A percentile compares a stretch with the other conserved stretches of the same genome.
phyloP scores from a whole-genome alignment of 345 rosid species.

The Aquilaria yunnanensis region DNA sequence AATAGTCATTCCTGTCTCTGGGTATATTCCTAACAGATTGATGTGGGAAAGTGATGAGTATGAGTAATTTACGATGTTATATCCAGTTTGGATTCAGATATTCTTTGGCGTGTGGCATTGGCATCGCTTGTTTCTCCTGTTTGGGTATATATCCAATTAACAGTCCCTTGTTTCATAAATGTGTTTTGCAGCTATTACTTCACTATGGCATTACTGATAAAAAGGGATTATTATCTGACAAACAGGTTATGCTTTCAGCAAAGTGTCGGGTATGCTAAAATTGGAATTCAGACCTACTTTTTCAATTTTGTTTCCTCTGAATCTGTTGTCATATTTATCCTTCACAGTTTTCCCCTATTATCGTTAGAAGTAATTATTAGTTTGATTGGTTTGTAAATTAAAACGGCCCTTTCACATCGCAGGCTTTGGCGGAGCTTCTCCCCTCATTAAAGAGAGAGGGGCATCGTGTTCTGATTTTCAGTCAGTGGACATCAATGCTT shows the following conservation, averaged over 20 bases:
- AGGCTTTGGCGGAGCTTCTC: slow-evolving; percentile 82
- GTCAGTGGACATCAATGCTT: slow-evolving; percentile 99
- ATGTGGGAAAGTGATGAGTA: no score
- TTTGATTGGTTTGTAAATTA: background rate
- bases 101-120: no score
- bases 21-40: no score
- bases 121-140: no score
- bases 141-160: no score
- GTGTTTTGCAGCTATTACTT: slow-evolving; percentile 54
- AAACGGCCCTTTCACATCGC: slow-evolving; percentile 12
- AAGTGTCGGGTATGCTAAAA: slow-evolving; percentile 62
- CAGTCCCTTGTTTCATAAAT: no score
- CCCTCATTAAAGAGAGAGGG: slow-evolving; percentile 62
- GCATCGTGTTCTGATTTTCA: slow-evolving; percentile 83
- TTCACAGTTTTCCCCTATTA: background rate
- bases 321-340: background rate
- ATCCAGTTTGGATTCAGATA: no score
- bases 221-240: slow-evolving; percentile 69
- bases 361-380: background rate
- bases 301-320: background rate
- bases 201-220: slow-evolving; percentile 42
- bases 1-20: no score
- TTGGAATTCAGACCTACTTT: background rate
- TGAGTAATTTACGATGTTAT: no score
- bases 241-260: slow-evolving; percentile 88